Percentiles rank a stretch among this genome's conserved stretches.
Conservation (phyloP, 2,329 filamentous ascomycete genomes). For the Aureobasidium subglaciale region DNA sequence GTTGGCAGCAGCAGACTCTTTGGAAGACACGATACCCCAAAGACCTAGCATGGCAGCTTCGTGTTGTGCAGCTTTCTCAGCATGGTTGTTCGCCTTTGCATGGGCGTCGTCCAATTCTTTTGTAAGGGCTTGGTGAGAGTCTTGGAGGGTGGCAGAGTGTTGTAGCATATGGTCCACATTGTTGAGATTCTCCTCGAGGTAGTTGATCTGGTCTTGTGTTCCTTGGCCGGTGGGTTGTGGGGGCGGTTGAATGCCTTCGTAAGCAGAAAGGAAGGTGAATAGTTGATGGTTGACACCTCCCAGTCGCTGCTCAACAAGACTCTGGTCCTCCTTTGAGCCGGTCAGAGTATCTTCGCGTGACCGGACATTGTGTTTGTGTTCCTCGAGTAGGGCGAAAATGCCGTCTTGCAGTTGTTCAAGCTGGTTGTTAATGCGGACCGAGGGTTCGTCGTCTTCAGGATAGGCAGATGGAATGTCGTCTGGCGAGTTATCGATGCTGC, state of each 20-base stretch:
- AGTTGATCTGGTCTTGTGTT: slow-evolving; percentile 60
- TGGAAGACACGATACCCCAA: slow-evolving; percentile 46
- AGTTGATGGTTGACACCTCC: slow-evolving; percentile 59
- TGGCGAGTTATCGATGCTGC: slow-evolving; percentile 14
- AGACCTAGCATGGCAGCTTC: slow-evolving; percentile 46
- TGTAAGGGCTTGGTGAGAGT: slow-evolving; percentile 19
- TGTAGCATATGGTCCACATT: slow-evolving; percentile 27
- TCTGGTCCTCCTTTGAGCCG: slow-evolving; percentile 17
- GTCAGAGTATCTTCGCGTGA: slow-evolving; percentile 20
- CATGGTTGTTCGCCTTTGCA: slow-evolving; percentile 20
- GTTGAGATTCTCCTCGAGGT: slow-evolving; percentile 56
- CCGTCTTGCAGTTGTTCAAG: slow-evolving; percentile 17
- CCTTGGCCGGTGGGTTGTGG: slow-evolving; percentile 51
- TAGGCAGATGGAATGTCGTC: slow-evolving; percentile 15
- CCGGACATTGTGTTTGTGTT: slow-evolving; percentile 16
- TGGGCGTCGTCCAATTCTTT: slow-evolving; percentile 20
- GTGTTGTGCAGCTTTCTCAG: slow-evolving; percentile 46
- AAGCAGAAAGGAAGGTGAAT: slow-evolving; percentile 37
- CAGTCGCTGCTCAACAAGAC: slow-evolving; percentile 44
- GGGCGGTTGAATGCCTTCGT: slow-evolving; percentile 47
- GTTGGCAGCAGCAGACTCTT: slow-evolving; percentile 30
- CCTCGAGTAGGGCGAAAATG: slow-evolving; percentile 14
- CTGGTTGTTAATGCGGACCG: slow-evolving; percentile 16
- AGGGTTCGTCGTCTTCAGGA: slow-evolving; percentile 16
- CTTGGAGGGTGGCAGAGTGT: slow-evolving; percentile 24